Percentiles rank a stretch among this genome's conserved stretches.
phyloP scores from a whole-genome alignment of 345 rosid species.

The Ceriops zippeliana region DNA sequence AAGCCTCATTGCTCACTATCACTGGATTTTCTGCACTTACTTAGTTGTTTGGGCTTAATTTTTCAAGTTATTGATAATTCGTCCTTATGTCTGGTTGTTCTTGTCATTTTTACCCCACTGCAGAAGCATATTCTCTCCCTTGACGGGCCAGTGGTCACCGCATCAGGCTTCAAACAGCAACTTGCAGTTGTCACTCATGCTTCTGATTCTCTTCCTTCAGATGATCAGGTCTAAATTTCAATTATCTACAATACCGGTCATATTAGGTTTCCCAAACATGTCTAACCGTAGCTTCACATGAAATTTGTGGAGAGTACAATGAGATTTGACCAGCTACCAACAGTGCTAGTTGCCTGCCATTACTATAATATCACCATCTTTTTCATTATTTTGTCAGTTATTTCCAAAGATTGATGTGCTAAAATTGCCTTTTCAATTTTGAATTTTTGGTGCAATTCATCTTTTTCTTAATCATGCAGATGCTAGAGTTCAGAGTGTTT shows the following conservation, averaged over 20 bases:
- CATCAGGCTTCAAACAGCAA: slow-evolving; percentile 74
- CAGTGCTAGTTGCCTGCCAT: neutral
- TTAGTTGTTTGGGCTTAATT: neutral
- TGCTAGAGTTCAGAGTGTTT: slow-evolving; percentile 67
- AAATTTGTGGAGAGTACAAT: neutral
- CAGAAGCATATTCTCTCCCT: slow-evolving; percentile 83
- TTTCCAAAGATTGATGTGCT: neutral
- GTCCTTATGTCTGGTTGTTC: neutral
- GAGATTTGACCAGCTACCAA: neutral
- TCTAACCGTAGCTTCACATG: neutral
- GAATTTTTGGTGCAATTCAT: neutral
- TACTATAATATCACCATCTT: neutral
- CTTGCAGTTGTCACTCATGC: slow-evolving; percentile 81
- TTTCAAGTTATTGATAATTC: neutral
- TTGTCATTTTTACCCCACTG: slow-evolving; percentile 16
- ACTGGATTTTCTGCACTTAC: no score
- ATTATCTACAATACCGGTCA: neutral
- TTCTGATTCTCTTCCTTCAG: slow-evolving; percentile 74
- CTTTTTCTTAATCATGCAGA: slow-evolving; percentile 40
- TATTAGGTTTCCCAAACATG: neutral
- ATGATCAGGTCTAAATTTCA: slow-evolving; percentile 59
- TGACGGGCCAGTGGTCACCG: slow-evolving; percentile 80
- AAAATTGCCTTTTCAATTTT: neutral
- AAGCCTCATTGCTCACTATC: neutral
- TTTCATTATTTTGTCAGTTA: neutral